Evolutionary conservation across 1,284 basidiomycete species (phyloP).

Genomic region (Tausonia pullulans): DNA sequence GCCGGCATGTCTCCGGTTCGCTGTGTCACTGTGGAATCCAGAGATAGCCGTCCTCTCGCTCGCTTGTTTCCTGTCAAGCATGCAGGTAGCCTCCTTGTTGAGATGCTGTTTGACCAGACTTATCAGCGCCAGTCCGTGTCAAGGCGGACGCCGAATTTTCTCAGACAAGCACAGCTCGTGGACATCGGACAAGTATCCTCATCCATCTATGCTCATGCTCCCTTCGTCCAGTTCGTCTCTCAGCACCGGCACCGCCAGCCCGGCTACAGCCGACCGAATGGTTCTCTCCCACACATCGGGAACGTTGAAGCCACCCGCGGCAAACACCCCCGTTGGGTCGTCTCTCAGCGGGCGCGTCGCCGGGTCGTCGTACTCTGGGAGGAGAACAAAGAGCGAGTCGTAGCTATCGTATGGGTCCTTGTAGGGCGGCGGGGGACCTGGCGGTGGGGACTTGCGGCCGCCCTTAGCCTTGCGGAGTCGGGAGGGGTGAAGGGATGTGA

Average conservation of each 20-base stretch:
- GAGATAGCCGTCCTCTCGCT: too few species aligned
- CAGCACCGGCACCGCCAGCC: constrained; percentile 39
- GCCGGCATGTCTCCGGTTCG: too few species aligned
- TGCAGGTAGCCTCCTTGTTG: too few species aligned
- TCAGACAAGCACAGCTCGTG: background rate
- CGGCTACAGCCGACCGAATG: constrained; percentile 61
- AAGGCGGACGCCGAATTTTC: background rate
- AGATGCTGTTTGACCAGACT: background rate
- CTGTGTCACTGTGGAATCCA: too few species aligned
- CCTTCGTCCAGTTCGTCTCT: background rate
- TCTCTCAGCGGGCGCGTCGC: constrained; percentile 60
- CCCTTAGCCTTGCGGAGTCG: constrained; percentile 22
- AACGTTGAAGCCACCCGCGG: constrained; percentile 70
- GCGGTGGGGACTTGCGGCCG: constrained; percentile 43
- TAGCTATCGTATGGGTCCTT: constrained; percentile 61
- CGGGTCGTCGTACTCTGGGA: constrained; percentile 53
- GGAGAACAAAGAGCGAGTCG: constrained; percentile 53
- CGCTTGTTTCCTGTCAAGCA: too few species aligned
- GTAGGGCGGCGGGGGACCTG: constrained; percentile 45
- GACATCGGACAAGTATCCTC: too few species aligned
- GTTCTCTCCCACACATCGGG: constrained; percentile 81
- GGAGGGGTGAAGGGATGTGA: background rate
- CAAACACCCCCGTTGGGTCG: constrained; percentile 66
- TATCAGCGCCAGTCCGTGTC: background rate
- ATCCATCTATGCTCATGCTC: background rate